Evolutionary conservation across 1,284 basidiomycete genomes (phyloP).

Genomic region (Ustilago sp.): DNA sequence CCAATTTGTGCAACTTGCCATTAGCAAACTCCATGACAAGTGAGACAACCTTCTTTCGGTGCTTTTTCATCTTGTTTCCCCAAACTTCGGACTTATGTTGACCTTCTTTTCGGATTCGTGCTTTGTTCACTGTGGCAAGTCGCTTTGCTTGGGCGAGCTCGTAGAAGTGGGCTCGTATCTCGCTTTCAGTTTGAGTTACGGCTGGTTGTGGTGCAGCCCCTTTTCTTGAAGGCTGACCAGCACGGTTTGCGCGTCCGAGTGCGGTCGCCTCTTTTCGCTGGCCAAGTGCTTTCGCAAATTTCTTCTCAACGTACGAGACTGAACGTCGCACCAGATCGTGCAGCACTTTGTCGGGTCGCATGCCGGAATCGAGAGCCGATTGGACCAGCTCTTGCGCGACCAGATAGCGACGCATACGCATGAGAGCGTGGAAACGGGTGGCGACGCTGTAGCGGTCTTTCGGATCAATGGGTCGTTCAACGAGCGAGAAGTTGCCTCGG

Average conservation of each 20-base stretch:
- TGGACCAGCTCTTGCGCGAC: constrained; percentile 44
- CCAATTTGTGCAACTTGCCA: constrained; percentile 28
- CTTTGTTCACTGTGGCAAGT: constrained; percentile 9
- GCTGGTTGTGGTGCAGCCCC: not conserved
- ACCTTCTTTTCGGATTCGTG: constrained; percentile 14
- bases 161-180: constrained; percentile 11
- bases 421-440: constrained; percentile 37
- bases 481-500: constrained; percentile 15
- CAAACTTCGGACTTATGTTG: not conserved
- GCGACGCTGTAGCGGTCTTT: constrained; percentile 29
- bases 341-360: constrained; percentile 32
- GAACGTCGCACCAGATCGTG: constrained; percentile 28
- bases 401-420: constrained; percentile 26
- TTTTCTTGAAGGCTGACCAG: not conserved
- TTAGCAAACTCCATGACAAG: constrained; percentile 38
- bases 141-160: constrained; percentile 17
- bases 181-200: not conserved
- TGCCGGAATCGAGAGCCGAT: constrained; percentile 25
- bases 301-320: constrained; percentile 25
- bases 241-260: not conserved
- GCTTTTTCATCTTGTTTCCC: constrained; percentile 21
- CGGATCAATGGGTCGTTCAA: constrained; percentile 21
- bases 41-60: constrained; percentile 28
- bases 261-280: not conserved
- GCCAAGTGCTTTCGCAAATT: constrained; percentile 2